Percentiles rank a stretch among this genome's conserved stretches.
These are phyloP conservation scores for Heracleum sosnowskyi DNA, from an alignment of 129 eudicot genomes.

Conservation along the genomic window DNA sequence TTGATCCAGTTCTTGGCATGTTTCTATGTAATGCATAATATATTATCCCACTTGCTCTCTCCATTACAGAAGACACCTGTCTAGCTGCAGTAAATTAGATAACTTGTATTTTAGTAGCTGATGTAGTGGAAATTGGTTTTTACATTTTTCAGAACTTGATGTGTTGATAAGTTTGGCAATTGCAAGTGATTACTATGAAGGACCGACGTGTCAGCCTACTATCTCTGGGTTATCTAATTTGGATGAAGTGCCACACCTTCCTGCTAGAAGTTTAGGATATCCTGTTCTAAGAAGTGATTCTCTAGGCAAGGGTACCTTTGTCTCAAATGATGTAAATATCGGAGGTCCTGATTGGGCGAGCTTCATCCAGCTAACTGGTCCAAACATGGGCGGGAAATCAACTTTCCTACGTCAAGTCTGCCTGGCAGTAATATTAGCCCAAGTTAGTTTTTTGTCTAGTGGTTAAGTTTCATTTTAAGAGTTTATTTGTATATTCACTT, in stretches of 20 bases:
- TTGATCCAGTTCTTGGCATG: background rate
- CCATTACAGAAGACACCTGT: background rate
- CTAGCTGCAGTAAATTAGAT: constrained; percentile 3
- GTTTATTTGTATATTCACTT: constrained; percentile 1
- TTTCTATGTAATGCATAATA: background rate
- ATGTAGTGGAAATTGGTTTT: background rate
- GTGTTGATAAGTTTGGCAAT: constrained; percentile 84
- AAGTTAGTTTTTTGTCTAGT: constrained; percentile 35
- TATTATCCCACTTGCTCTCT: constrained; percentile 1
- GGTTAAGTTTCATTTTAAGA: constrained; percentile 5
- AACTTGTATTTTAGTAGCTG: background rate
- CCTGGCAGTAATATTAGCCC: constrained; percentile 95
- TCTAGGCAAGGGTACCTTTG: constrained; percentile 72
- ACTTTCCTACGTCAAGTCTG: constrained; percentile 97
- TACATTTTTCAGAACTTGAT: constrained; percentile 68
- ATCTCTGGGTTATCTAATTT: constrained; percentile 27
- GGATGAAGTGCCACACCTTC: constrained; percentile 48
- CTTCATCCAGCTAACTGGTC: constrained; percentile 95
- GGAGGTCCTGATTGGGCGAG: constrained; percentile 70
- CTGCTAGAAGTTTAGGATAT: constrained; percentile 78
- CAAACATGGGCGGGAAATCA: constrained; percentile 99
- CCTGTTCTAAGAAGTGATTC: constrained; percentile 76
- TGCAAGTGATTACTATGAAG: constrained; percentile 83
- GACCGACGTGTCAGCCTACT: constrained; percentile 77
- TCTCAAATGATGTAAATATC: constrained; percentile 74